A percentile compares a stretch with the other conserved stretches of the same genome.
phyloP scores from a whole-genome alignment of 768 basidiomycete species.

The Mycena vitilis region DNA sequence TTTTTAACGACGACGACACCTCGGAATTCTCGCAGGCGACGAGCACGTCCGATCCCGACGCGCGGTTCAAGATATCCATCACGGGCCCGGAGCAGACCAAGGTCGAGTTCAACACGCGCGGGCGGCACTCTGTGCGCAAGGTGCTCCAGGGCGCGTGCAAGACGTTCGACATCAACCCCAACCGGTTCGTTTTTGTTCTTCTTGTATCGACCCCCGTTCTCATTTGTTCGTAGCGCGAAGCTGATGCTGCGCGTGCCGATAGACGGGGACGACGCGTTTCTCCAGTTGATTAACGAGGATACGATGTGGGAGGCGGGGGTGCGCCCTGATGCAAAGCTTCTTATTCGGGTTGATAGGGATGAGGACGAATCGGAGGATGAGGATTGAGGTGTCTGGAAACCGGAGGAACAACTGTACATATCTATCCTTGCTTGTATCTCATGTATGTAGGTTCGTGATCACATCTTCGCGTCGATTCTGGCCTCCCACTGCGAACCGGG shows the following conservation, averaged over 20 bases:
- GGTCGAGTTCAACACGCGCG: slow-evolving; percentile 45
- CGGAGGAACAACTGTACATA: no score
- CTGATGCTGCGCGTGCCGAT: slow-evolving; percentile 23
- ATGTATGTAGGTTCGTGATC: no score
- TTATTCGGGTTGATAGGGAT: slow-evolving; percentile 5
- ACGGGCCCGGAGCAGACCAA: slow-evolving; percentile 10
- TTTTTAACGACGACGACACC: no score
- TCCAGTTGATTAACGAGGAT: slow-evolving; percentile 25
- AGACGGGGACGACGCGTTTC: slow-evolving; percentile 12
- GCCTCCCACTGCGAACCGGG: no score
- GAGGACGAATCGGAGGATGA: no score
- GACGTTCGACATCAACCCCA: slow-evolving; percentile 42
- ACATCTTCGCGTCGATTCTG: no score
- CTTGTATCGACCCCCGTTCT: not conserved
- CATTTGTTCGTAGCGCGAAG: slow-evolving; percentile 18
- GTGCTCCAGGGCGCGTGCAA: slow-evolving; percentile 44
- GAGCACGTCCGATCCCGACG: slow-evolving; percentile 10
- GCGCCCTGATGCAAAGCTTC: slow-evolving; percentile 2
- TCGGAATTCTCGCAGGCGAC: slow-evolving; percentile 7
- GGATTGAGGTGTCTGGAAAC: no score
- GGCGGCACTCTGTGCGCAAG: slow-evolving; percentile 43
- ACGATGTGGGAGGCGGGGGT: slow-evolving; percentile 23
- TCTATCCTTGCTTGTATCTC: no score
- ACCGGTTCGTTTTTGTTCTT: slow-evolving; percentile 18
- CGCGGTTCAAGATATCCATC: slow-evolving; percentile 27